These are phyloP conservation scores for cucumber (Cucumis sativus) DNA, from an alignment of 306 rosid genomes.

Conservation along the genomic window DNA sequence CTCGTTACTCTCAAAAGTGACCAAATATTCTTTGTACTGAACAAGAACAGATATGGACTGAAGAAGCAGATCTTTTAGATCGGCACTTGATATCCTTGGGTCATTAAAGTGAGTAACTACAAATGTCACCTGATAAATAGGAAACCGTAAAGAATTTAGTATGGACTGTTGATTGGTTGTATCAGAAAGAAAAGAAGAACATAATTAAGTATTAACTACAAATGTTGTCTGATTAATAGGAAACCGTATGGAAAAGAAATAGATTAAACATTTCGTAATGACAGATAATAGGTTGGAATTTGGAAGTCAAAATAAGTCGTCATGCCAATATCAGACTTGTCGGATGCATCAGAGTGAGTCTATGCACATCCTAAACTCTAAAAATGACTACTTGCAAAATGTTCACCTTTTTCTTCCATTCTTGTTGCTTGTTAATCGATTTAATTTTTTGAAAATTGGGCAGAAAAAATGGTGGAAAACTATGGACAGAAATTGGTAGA, in stretches of 20 bases:
- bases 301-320: background rate
- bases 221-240: slow-evolving; percentile 61
- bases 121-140: slow-evolving; percentile 66
- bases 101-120: slow-evolving; percentile 89
- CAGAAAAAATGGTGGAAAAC: background rate
- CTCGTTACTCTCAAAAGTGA: slow-evolving; percentile 74
- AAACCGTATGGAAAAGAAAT: background rate
- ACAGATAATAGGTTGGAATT: background rate
- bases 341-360: background rate
- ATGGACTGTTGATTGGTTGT: background rate
- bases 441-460: background rate
- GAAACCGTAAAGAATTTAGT: slow-evolving; percentile 6
- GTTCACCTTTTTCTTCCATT: background rate
- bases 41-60: slow-evolving; percentile 87
- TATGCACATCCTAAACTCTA: background rate
- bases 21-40: slow-evolving; percentile 79
- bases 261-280: background rate
- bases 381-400: background rate
- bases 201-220: slow-evolving; percentile 25
- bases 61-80: slow-evolving; percentile 90
- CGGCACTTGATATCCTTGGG: slow-evolving; percentile 90
- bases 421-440: background rate
- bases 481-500: background rate
- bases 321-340: background rate
- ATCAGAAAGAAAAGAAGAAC: background rate